phyloP scores from a whole-genome alignment of 1,284 basidiomycete genomes.

The Rhodotorula mucilaginosa region DNA sequence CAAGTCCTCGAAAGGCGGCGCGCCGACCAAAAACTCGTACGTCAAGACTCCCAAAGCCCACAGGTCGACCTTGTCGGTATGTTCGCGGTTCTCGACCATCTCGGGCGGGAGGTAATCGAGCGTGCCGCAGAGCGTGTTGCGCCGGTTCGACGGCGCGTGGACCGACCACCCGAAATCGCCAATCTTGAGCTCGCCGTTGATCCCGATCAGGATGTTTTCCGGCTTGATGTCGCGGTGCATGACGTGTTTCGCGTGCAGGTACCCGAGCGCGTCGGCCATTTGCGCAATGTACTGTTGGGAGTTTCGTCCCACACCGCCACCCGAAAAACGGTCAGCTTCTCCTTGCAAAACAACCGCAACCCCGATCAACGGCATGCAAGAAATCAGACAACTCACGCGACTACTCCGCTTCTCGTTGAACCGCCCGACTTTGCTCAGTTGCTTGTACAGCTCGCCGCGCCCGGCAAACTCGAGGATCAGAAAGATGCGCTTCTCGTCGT shows the following conservation, averaged over 20 bases:
- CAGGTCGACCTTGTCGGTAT: conserved; percentile 85
- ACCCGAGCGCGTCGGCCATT: conserved; percentile 93
- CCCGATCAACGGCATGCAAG: neutral
- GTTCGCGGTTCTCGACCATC: conserved; percentile 90
- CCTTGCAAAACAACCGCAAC: no score
- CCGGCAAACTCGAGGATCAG: conserved; percentile 96
- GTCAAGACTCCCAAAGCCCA: conserved; percentile 97
- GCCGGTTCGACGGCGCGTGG: conserved; percentile 84
- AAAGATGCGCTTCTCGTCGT: conserved; percentile 97
- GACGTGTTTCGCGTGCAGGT: conserved; percentile 93
- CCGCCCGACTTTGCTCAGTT: conserved; percentile 76
- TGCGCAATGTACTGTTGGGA: conserved; percentile 79
- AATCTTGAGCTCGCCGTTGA: conserved; percentile 97
- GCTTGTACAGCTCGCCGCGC: conserved; percentile 93
- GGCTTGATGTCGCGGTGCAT: conserved; percentile 99
- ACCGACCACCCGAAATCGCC: conserved; percentile 99
- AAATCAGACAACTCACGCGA: conserved; percentile 49
- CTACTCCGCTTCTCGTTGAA: conserved; percentile 85
- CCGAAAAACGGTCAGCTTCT: no score
- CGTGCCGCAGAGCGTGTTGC: conserved; percentile 81
- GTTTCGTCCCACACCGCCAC: no score
- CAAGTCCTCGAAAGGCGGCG: conserved; percentile 90
- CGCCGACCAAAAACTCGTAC: conserved; percentile 90
- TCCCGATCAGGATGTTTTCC: conserved; percentile 84
- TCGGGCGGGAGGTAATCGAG: conserved; percentile 97